phyloP scores from a whole-genome alignment of 225 moss, liverwort and hornwort species.

The Bryum argenteum region DNA sequence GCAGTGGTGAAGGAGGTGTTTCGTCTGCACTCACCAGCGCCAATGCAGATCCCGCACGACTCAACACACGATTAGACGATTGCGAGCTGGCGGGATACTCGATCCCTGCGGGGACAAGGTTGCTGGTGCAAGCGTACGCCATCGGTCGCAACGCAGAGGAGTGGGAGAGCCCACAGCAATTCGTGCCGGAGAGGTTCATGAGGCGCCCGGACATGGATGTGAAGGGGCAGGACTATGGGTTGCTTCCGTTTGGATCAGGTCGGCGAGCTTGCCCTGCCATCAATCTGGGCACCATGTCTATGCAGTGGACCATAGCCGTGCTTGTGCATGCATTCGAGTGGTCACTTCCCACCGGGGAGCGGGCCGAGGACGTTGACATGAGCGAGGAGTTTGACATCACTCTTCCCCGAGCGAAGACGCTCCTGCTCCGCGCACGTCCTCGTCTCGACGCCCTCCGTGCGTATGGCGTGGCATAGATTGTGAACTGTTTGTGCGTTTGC shows the following conservation, averaged over 20 bases:
- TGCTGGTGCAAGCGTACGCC: slow-evolving; percentile 36
- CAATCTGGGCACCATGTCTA: slow-evolving; percentile 18
- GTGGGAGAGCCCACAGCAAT: slow-evolving; percentile 34
- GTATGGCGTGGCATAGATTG: too few species aligned
- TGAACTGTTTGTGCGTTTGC: too few species aligned
- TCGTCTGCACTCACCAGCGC: too few species aligned
- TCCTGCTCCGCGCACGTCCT: slow-evolving; percentile 28
- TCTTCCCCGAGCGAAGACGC: slow-evolving; percentile 9
- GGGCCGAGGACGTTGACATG: slow-evolving; percentile 32
- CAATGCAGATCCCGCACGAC: too few species aligned
- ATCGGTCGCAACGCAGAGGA: slow-evolving; percentile 31
- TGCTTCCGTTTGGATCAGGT: slow-evolving; percentile 46
- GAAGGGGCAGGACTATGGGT: slow-evolving; percentile 32
- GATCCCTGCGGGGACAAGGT: too few species aligned
- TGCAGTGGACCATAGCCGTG: slow-evolving; percentile 35
- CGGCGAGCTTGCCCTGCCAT: slow-evolving; percentile 43
- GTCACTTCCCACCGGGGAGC: slow-evolving; percentile 26
- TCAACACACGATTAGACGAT: too few species aligned
- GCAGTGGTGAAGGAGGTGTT: too few species aligned
- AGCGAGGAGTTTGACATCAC: slow-evolving; percentile 39
- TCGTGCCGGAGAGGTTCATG: slow-evolving; percentile 49
- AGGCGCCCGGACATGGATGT: background rate
- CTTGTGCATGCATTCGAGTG: slow-evolving; percentile 40
- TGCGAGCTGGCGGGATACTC: too few species aligned
- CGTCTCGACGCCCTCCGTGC: background rate